A percentile compares a stretch with the other conserved stretches of the same genome.
These are phyloP conservation scores for Naganishia antarctica DNA, from an alignment of 768 basidiomycete species.

Conservation along the genomic window DNA sequence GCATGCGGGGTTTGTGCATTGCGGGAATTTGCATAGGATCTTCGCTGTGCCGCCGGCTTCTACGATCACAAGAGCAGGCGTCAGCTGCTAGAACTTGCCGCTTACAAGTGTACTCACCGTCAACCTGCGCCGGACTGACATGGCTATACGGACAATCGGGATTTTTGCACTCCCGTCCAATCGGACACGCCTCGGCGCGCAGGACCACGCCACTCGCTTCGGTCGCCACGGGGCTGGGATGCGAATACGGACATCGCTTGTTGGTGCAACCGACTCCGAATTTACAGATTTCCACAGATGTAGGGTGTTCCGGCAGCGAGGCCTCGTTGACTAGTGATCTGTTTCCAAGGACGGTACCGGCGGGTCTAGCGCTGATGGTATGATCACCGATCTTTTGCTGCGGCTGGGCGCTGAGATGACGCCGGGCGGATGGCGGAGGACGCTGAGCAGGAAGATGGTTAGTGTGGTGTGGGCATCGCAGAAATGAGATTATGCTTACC, in stretches of 20 bases:
- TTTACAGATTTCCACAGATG: constrained; percentile 66
- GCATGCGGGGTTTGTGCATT: constrained; percentile 49
- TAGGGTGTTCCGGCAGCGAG: constrained; percentile 36
- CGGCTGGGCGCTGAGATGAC: constrained; percentile 25
- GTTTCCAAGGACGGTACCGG: constrained; percentile 30
- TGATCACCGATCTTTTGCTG: constrained; percentile 38
- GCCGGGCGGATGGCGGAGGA: neutral
- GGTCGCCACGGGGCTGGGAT: constrained; percentile 95
- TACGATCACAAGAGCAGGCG: neutral
- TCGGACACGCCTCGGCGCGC: constrained; percentile 87
- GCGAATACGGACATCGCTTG: constrained; percentile 79
- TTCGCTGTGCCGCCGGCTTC: constrained; percentile 25
- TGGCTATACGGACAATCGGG: constrained; percentile 89
- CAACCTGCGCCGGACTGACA: constrained; percentile 75
- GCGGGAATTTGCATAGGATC: constrained; percentile 48
- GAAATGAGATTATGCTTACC: neutral
- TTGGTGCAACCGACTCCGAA: constrained; percentile 87
- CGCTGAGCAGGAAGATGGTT: neutral
- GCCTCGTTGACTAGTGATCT: constrained; percentile 24
- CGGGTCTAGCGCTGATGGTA: constrained; percentile 34
- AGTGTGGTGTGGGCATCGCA: neutral
- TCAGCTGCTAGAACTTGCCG: too few relatives aligned
- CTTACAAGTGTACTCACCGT: constrained; percentile 66
- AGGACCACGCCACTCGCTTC: constrained; percentile 90
- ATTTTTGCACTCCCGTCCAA: constrained; percentile 82